Evolutionary conservation across 495 filamentous ascomycete genomes (phyloP).

Genomic region (Aeminium ludgeri): DNA sequence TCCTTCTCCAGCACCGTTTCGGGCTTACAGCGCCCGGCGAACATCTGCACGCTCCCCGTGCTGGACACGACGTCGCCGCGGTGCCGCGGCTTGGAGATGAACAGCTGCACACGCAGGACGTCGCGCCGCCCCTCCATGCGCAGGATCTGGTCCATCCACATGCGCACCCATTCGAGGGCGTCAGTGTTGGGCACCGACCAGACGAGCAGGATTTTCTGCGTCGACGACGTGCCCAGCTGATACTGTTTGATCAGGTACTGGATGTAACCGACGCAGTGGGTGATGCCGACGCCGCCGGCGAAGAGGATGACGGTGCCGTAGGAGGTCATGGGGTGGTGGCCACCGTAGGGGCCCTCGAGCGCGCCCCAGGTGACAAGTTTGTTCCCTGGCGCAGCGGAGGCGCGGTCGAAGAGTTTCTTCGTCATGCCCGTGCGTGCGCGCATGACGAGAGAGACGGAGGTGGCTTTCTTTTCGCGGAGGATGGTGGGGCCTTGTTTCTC

Average conservation of each 20-base stretch:
- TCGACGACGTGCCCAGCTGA: slow-evolving; percentile 26
- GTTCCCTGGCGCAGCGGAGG: slow-evolving; percentile 25
- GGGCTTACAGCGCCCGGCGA: slow-evolving; percentile 48
- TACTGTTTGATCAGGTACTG: slow-evolving; percentile 33
- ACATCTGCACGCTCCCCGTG: slow-evolving; percentile 77
- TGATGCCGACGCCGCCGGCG: slow-evolving; percentile 44
- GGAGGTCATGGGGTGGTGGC: slow-evolving; percentile 32
- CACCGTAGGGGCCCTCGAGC: slow-evolving; percentile 42
- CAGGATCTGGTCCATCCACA: slow-evolving; percentile 92
- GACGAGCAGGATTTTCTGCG: slow-evolving; percentile 54
- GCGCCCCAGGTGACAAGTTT: slow-evolving; percentile 31
- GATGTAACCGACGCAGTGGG: slow-evolving; percentile 39
- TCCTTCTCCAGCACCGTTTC: slow-evolving; percentile 55
- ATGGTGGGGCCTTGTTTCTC: neutral
- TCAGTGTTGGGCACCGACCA: slow-evolving; percentile 78
- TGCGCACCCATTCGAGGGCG: slow-evolving; percentile 78
- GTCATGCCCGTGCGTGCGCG: slow-evolving; percentile 40
- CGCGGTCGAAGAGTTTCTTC: slow-evolving; percentile 32
- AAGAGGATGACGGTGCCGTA: slow-evolving; percentile 41
- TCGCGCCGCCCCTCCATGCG: slow-evolving; percentile 68
- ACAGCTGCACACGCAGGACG: slow-evolving; percentile 68
- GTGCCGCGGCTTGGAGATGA: slow-evolving; percentile 69
- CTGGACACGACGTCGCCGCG: slow-evolving; percentile 67
- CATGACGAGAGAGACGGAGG: slow-evolving; percentile 36
- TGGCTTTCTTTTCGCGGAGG: slow-evolving; percentile 7